These are phyloP conservation scores for Nicotiana rustica DNA, from an alignment of 305 asterid species.

Conservation along the genomic window DNA sequence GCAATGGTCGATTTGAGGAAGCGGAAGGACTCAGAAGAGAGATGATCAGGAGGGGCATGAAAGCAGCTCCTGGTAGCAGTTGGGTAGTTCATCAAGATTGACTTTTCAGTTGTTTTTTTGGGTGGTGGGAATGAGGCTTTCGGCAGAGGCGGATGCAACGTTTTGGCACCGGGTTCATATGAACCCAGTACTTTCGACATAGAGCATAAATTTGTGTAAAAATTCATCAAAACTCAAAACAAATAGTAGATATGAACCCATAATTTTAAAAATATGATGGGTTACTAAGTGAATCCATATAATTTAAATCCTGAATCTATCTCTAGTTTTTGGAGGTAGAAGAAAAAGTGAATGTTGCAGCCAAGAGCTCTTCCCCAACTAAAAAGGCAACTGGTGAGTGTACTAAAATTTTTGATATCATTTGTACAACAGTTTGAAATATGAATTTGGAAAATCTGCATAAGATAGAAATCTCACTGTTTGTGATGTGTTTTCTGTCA, in stretches of 20 bases:
- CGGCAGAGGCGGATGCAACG: neutral
- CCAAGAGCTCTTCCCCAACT: constrained; percentile 71
- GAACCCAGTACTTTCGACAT: too few species aligned
- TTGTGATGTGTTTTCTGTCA: neutral
- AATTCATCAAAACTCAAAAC: too few species aligned
- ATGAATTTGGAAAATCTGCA: neutral
- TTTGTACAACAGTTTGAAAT: neutral
- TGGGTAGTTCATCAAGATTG: constrained; percentile 46
- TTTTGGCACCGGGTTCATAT: too few species aligned
- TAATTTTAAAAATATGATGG: too few species aligned
- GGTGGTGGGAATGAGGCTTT: too few species aligned
- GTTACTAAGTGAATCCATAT: too few species aligned
- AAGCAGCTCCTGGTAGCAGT: constrained; percentile 52
- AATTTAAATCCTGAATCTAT: too few species aligned
- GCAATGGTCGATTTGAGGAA: constrained; percentile 46
- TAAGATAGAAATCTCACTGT: neutral
- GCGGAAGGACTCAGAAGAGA: constrained; percentile 47
- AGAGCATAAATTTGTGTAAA: too few species aligned
- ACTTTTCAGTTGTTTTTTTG: neutral
- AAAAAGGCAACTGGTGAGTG: constrained; percentile 76
- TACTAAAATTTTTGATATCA: neutral
- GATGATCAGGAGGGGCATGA: constrained; percentile 53
- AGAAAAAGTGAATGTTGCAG: too few species aligned
- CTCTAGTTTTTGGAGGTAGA: too few species aligned
- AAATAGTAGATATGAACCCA: too few species aligned